These are phyloP conservation scores for Datura wrightii DNA, from an alignment of 257 asterid species.

Conservation along the genomic window DNA sequence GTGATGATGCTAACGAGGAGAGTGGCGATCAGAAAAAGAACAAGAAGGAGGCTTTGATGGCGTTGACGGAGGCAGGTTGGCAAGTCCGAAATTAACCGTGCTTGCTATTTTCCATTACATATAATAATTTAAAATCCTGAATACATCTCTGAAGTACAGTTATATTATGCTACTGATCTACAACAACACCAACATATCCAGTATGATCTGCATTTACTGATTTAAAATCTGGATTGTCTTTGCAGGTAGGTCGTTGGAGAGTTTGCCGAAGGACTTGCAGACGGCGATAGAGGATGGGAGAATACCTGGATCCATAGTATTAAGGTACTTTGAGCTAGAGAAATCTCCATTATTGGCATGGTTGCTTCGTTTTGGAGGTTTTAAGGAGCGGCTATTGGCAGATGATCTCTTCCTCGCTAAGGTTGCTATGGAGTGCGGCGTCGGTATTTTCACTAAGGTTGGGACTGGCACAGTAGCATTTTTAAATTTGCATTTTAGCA, in stretches of 20 bases:
- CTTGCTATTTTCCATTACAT: too few species aligned
- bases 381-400: constrained; percentile 92
- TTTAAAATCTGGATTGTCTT: not conserved
- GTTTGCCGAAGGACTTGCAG: constrained; percentile 81
- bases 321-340: constrained; percentile 72
- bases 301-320: constrained; percentile 70
- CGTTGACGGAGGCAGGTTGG: constrained; percentile 35
- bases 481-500: constrained; percentile 12
- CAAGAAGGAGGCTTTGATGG: constrained; percentile 33
- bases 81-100: not conserved
- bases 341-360: constrained; percentile 68
- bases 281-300: constrained; percentile 79
- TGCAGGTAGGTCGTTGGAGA: constrained; percentile 75
- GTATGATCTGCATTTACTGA: constrained; percentile 4
- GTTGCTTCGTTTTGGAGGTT: constrained; percentile 84
- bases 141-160: not conserved
- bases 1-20: constrained; percentile 40
- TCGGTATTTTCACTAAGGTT: constrained; percentile 95
- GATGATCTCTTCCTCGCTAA: constrained; percentile 95
- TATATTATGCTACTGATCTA: not conserved
- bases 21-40: constrained; percentile 18
- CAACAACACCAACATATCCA: too few species aligned
- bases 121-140: not conserved
- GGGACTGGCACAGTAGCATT: not conserved
- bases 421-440: constrained; percentile 89